Evolutionary conservation across 225 moss, liverwort and hornwort species (phyloP).

Genomic region (Pseudoscleropodium purum): DNA sequence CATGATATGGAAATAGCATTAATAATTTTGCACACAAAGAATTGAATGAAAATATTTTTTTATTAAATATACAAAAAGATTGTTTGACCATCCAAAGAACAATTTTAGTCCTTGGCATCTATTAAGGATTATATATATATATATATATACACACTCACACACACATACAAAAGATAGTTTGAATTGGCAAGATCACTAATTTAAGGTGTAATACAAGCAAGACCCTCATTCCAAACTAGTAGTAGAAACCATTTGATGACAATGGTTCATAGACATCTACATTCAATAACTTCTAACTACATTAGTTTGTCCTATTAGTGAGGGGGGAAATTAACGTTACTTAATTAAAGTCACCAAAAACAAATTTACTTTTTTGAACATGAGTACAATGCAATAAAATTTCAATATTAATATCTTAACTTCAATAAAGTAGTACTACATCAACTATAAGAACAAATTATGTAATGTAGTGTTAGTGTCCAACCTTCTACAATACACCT

Average conservation of each 20-base stretch:
- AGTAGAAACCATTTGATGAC: accelerated
- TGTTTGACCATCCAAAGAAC: background rate
- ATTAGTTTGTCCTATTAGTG: background rate
- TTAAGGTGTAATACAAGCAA: background rate
- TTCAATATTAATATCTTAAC: accelerated
- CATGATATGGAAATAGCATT: background rate
- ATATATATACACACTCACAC: too few relatives aligned
- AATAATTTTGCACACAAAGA: background rate
- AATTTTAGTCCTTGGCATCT: background rate
- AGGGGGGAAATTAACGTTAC: background rate
- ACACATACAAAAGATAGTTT: background rate
- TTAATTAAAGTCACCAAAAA: background rate
- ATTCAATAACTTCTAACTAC: background rate
- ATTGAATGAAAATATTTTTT: background rate
- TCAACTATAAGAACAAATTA: background rate
- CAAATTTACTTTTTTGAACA: background rate
- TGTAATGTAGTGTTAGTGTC: background rate
- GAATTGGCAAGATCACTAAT: background rate
- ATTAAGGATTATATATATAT: background rate
- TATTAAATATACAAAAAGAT: background rate
- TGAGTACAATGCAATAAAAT: background rate
- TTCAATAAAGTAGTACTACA: background rate
- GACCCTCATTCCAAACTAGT: background rate
- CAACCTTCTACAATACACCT: background rate
- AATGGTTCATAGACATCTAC: background rate